Evolutionary conservation across 2,329 filamentous ascomycete species (phyloP).

Genomic region (Cladosporium sp.): DNA sequence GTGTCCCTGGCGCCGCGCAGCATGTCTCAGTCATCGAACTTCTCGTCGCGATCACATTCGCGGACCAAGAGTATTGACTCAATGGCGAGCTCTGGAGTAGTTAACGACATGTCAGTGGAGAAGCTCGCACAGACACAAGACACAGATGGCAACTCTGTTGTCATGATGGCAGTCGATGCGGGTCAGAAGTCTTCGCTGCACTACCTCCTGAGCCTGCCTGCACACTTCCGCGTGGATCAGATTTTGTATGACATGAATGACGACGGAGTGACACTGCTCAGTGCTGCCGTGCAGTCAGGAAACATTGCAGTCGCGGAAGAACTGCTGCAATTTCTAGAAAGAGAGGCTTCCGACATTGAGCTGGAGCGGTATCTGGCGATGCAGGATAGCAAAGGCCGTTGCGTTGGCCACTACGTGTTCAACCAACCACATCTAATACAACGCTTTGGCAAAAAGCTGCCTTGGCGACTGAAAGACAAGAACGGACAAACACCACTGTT

Average conservation of each 20-base stretch:
- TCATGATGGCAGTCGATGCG: slow-evolving; percentile 57
- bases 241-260: slow-evolving; percentile 84
- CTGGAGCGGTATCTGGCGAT: slow-evolving; percentile 68
- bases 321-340: slow-evolving; percentile 69
- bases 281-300: slow-evolving; percentile 84
- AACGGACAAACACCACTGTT: slow-evolving; percentile 98
- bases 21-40: slow-evolving; percentile 80
- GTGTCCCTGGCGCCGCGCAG: slow-evolving; percentile 86
- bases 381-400: slow-evolving; percentile 83
- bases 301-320: slow-evolving; percentile 72
- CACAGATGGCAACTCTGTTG: slow-evolving; percentile 73
- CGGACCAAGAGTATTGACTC: slow-evolving; percentile 76
- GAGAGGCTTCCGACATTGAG: slow-evolving; percentile 54
- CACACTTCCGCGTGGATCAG: slow-evolving; percentile 70
- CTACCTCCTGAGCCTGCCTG: slow-evolving; percentile 75
- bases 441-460: slow-evolving; percentile 73
- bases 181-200: slow-evolving; percentile 69
- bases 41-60: slow-evolving; percentile 71
- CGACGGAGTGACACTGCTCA: slow-evolving; percentile 85
- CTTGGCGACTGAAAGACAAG: slow-evolving; percentile 89
- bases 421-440: slow-evolving; percentile 80
- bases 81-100: slow-evolving; percentile 64
- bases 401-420: slow-evolving; percentile 94
- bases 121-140: slow-evolving; percentile 72
- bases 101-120: slow-evolving; percentile 84